Evolutionary conservation across 1,139 yeast species (phyloP).

Genomic region (Yamadazyma oceani): DNA sequence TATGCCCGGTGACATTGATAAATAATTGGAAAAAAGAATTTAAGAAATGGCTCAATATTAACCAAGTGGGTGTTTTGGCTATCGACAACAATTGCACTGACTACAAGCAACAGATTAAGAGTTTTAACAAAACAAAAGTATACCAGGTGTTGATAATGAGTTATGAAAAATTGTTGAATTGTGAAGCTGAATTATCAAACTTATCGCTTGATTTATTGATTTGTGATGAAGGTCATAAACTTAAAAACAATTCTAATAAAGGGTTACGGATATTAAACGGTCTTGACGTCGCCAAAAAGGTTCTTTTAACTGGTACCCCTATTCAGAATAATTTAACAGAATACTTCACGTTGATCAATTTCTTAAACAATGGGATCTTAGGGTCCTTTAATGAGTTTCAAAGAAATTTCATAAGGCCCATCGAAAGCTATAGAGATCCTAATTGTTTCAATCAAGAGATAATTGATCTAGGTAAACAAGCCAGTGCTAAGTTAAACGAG

Average conservation of each 20-base stretch:
- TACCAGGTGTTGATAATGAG: slow-evolving; percentile 85
- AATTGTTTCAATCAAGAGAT: slow-evolving; percentile 56
- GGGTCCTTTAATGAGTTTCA: slow-evolving; percentile 69
- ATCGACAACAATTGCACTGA: slow-evolving; percentile 48
- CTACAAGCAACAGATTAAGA: slow-evolving; percentile 58
- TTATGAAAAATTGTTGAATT: slow-evolving; percentile 72
- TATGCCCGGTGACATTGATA: slow-evolving; percentile 89
- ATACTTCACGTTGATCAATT: slow-evolving; percentile 77
- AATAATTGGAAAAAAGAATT: slow-evolving; percentile 90
- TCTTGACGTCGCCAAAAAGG: slow-evolving; percentile 55
- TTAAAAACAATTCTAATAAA: slow-evolving; percentile 71
- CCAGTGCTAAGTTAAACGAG: slow-evolving; percentile 59
- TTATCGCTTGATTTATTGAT: slow-evolving; percentile 69
- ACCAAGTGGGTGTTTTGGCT: slow-evolving; percentile 60
- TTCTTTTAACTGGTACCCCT: slow-evolving; percentile 88
- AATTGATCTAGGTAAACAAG: slow-evolving; percentile 56
- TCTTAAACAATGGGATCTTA: slow-evolving; percentile 78
- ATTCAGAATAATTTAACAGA: slow-evolving; percentile 89
- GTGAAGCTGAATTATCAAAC: slow-evolving; percentile 52
- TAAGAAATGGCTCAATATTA: slow-evolving; percentile 80
- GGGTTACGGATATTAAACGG: slow-evolving; percentile 61
- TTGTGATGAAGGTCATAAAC: slow-evolving; percentile 94
- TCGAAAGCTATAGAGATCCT: slow-evolving; percentile 69
- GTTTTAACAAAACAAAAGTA: slow-evolving; percentile 67
- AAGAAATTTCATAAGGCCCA: slow-evolving; percentile 67